Base-by-base conservation (phyloP, 257 asterid species). In the Phtheirospermum japonicum region DNA sequence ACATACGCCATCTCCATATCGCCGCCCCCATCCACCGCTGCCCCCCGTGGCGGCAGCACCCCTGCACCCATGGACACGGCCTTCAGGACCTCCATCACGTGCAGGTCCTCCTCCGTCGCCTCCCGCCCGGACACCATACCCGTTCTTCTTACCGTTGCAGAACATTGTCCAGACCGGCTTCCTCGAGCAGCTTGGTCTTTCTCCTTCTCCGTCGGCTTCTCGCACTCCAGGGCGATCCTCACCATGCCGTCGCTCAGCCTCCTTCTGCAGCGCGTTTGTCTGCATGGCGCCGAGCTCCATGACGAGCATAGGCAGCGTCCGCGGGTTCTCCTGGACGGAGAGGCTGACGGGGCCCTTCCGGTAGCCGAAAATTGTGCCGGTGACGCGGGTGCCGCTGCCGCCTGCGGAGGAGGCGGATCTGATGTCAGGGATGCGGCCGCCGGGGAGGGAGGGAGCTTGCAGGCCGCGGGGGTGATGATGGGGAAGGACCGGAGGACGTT, bases 31-130 rank as follows among this genome's bases (percentile, higher is more conserved):
- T 73, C 2, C n/a, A n/a, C n/a, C n/a, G n/a, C n/a, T n/a, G n/a
- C n/a, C n/a, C 89, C 82, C 2, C 95, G 89, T 56, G 18, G 49
- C 8, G 49, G 49, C 1, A 89, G 62, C 0, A 92, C 95, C 0
- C 96, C 97, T 7, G 90, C 95, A 0, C 98, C 98, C 95, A 82
- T 89, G 0, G 96, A 92, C 58, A 83, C 88, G 51, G 87, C 83
- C 77, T 78, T 82, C 13, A 88, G 65, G 9, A 85, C 71, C 73
- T 92, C 97, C 98, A 88, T 88, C 6, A 88, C 93, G 16, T 77
- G 73, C 40, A 91, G 59, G 51, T 91, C 98, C 71, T 88, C 98
- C 57, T 86, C 95, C 0, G 59, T 71, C 0, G 88, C 85, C 26
- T 82, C 93, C 66, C 97, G 66, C n/a, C 43, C 65, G 83, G 4